These are phyloP conservation scores for Aspergillus vadensis DNA, from an alignment of 2,329 filamentous ascomycete species.

Conservation along the genomic window DNA sequence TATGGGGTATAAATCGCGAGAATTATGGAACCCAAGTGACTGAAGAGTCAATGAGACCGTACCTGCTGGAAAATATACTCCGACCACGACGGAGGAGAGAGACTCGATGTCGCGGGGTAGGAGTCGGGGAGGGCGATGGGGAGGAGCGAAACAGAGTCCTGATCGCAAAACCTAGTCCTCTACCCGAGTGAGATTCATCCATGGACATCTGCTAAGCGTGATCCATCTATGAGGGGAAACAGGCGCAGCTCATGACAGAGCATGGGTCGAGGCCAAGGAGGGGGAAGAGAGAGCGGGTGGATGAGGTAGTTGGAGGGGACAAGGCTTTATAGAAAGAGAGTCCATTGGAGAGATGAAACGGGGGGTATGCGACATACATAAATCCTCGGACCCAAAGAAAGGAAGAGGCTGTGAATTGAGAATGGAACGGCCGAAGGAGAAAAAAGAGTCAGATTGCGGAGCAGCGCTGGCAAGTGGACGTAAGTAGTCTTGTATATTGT, in stretches of 20 bases:
- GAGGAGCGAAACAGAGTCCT: slow-evolving; percentile 37
- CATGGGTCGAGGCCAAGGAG: slow-evolving; percentile 10
- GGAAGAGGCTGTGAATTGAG: slow-evolving; percentile 11
- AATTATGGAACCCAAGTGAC: neutral
- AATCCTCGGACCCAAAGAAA: slow-evolving; percentile 7
- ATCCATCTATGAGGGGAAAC: slow-evolving; percentile 30
- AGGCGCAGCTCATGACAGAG: slow-evolving; percentile 27
- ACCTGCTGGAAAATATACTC: slow-evolving; percentile 38
- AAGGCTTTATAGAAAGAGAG: slow-evolving; percentile 16
- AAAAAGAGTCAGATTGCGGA: slow-evolving; percentile 21
- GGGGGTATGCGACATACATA: slow-evolving; percentile 23
- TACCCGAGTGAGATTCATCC: slow-evolving; percentile 35
- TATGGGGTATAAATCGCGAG: too few species aligned
- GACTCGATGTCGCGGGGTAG: slow-evolving; percentile 34
- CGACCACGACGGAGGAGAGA: slow-evolving; percentile 40
- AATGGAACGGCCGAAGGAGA: slow-evolving; percentile 9
- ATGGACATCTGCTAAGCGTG: slow-evolving; percentile 38
- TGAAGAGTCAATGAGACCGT: slow-evolving; percentile 16
- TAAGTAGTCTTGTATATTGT: slow-evolving; percentile 24
- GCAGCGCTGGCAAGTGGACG: slow-evolving; percentile 15
- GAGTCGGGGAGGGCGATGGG: slow-evolving; percentile 29
- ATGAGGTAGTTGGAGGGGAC: slow-evolving; percentile 1
- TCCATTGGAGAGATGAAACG: slow-evolving; percentile 29
- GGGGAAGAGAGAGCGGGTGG: slow-evolving; percentile 11
- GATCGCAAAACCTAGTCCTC: slow-evolving; percentile 34